Conservation (phyloP, 169 alveolate genomes). For the Plasmodium ovale region DNA sequence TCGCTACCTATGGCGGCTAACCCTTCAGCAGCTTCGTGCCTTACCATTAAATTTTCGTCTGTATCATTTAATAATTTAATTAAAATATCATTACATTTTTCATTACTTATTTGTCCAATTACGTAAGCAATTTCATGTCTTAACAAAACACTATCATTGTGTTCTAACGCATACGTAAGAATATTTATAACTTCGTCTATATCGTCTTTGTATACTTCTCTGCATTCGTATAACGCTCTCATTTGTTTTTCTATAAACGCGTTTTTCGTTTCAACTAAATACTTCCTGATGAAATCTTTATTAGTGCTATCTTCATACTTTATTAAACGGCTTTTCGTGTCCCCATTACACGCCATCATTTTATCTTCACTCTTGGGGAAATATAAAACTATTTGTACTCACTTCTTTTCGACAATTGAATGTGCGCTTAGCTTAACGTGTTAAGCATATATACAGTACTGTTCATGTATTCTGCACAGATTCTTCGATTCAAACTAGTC, state of each 20-base stretch:
- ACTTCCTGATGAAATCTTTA: constrained; percentile 56
- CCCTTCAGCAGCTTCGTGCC: constrained; percentile 93
- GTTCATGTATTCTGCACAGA: too few species aligned
- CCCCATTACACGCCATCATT: not conserved
- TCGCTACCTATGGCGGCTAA: constrained; percentile 86
- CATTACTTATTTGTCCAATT: constrained; percentile 90
- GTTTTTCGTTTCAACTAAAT: constrained; percentile 52
- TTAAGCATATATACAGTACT: not conserved
- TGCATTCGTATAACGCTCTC: constrained; percentile 73
- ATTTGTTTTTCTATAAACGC: constrained; percentile 75
- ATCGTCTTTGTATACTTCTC: constrained; percentile 70
- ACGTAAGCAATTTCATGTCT: constrained; percentile 94
- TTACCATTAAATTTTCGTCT: constrained; percentile 89
- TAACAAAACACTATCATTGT: constrained; percentile 62
- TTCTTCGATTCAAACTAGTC: too few species aligned
- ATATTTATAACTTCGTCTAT: constrained; percentile 66
- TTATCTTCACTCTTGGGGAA: not conserved
- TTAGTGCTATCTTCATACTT: constrained; percentile 70
- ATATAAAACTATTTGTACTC: too few species aligned
- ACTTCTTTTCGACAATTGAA: too few species aligned
- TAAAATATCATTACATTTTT: constrained; percentile 81
- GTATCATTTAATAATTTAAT: constrained; percentile 83
- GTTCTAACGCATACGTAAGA: constrained; percentile 59
- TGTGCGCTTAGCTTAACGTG: too few species aligned
- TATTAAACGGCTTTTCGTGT: constrained; percentile 17